phyloP scores from a whole-genome alignment of 2,329 filamentous ascomycete genomes.

The Pestalotiopsis sp. region DNA sequence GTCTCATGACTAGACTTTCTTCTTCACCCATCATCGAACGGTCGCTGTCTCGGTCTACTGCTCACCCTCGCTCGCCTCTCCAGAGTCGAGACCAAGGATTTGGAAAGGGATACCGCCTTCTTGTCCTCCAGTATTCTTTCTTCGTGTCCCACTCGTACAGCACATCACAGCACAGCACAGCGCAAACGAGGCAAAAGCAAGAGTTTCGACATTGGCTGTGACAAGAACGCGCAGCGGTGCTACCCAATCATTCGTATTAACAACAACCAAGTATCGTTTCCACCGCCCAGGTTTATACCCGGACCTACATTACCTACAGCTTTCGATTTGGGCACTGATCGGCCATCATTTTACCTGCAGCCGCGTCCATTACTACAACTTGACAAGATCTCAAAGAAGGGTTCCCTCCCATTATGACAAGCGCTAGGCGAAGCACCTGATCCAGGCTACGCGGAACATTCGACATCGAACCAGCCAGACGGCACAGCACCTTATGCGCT shows the following conservation, averaged over 20 bases:
- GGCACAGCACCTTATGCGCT: background rate
- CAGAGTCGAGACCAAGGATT: background rate
- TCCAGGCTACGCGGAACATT: background rate
- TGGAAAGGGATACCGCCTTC: background rate
- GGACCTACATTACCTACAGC: background rate
- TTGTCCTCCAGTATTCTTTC: background rate
- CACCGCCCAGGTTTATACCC: background rate
- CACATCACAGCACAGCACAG: background rate
- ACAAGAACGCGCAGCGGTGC: background rate
- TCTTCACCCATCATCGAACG: background rate
- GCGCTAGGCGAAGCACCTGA: background rate
- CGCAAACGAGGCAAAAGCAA: background rate
- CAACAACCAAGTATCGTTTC: background rate
- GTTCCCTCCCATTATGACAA: background rate
- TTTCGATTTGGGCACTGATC: background rate
- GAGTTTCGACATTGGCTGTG: background rate
- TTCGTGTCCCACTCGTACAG: background rate
- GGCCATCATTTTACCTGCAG: background rate
- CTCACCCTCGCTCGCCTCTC: background rate
- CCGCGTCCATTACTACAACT: conserved; percentile 1
- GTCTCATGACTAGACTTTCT: background rate
- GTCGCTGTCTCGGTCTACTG: background rate
- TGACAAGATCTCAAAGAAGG: background rate
- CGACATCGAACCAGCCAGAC: conserved; percentile 8
- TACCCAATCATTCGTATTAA: background rate